Percentiles rank a stretch among this genome's conserved stretches.
Conservation (phyloP, 305 asterid species). For the Rubia peregrina region DNA sequence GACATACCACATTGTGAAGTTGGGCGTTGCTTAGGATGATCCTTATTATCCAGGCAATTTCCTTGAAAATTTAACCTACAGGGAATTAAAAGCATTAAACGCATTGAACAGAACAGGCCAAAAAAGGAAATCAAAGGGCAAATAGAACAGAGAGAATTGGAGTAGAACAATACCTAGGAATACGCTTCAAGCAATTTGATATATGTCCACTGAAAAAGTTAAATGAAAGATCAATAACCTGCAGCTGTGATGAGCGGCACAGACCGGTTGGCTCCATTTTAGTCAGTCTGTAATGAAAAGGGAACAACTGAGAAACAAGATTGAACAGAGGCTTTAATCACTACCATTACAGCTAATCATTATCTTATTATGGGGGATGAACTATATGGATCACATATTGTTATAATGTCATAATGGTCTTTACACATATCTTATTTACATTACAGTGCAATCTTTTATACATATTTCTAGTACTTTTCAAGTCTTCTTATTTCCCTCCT, state of each 20-base stretch:
- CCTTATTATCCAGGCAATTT: slow-evolving; percentile 75
- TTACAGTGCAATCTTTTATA: background rate
- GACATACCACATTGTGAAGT: slow-evolving; percentile 66
- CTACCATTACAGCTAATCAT: background rate
- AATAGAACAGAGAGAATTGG: slow-evolving; percentile 1
- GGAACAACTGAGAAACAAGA: slow-evolving; percentile 5
- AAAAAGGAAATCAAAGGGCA: background rate
- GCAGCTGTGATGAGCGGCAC: slow-evolving; percentile 62
- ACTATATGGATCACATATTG: no score
- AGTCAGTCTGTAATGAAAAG: slow-evolving; percentile 44
- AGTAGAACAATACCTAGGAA: slow-evolving; percentile 49
- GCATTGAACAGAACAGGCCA: slow-evolving; percentile 7
- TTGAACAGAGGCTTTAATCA: background rate
- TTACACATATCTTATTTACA: background rate
- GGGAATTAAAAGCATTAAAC: slow-evolving; percentile 9
- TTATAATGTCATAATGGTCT: background rate
- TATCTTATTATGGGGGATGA: background rate
- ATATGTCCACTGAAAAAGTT: slow-evolving; percentile 72
- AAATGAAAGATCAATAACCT: slow-evolving; percentile 67
- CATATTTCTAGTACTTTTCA: background rate
- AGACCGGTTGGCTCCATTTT: slow-evolving; percentile 48
- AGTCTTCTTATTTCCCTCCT: no score
- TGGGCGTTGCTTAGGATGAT: slow-evolving; percentile 62
- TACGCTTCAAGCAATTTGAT: slow-evolving; percentile 74
- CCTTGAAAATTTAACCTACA: slow-evolving; percentile 69